Percentiles rank a stretch among this genome's conserved stretches.
phyloP scores from a whole-genome alignment of 805 yeast species.

The Nakazawaea holstii region DNA sequence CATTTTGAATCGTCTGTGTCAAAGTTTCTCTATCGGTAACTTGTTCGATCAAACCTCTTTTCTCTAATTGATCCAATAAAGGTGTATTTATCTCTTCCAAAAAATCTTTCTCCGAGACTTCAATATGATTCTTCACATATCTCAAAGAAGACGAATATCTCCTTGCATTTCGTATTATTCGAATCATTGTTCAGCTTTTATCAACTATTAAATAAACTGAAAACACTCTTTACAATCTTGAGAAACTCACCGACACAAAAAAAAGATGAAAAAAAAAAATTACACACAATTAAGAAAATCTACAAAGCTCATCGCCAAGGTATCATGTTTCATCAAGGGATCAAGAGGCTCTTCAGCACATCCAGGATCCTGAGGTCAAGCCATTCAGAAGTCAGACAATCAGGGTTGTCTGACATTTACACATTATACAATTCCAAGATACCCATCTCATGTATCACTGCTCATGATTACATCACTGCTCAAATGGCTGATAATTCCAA shows the following conservation, averaged over 20 bases:
- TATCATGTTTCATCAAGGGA: neutral
- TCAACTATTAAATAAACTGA: no score
- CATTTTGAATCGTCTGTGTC: slow-evolving; percentile 12
- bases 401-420: slow-evolving; percentile 18
- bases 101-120: slow-evolving; percentile 18
- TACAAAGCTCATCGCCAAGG: neutral
- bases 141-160: slow-evolving; percentile 13
- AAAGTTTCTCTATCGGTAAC: slow-evolving; percentile 26
- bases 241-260: no score
- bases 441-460: slow-evolving; percentile 51
- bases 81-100: slow-evolving; percentile 30
- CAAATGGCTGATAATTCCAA: slow-evolving; percentile 59
- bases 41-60: slow-evolving; percentile 42
- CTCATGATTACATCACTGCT: slow-evolving; percentile 82
- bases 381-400: slow-evolving; percentile 14
- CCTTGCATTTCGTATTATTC: neutral
- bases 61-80: slow-evolving; percentile 32
- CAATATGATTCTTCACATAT: slow-evolving; percentile 18
- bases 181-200: neutral
- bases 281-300: neutral
- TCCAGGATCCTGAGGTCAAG: neutral
- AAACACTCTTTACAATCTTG: no score
- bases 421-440: slow-evolving; percentile 14
- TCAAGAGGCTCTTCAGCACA: neutral
- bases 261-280: neutral